phyloP scores from a whole-genome alignment of 805 yeast species.

The Nakazawaea sp. region DNA sequence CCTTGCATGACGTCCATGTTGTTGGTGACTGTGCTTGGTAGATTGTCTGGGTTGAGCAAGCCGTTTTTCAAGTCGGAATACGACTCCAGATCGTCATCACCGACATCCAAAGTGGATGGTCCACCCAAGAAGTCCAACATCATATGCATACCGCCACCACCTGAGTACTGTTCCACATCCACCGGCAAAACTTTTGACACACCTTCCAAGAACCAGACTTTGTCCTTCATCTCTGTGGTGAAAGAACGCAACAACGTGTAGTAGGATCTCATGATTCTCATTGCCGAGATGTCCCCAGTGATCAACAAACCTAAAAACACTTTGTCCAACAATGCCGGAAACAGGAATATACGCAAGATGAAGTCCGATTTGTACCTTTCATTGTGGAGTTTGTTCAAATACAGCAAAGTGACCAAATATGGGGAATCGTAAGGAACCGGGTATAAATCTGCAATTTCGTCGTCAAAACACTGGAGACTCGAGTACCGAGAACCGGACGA shows the following conservation, averaged over 20 bases:
- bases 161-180: constrained; percentile 85
- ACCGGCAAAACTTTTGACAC: constrained; percentile 83
- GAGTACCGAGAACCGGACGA: constrained; percentile 31
- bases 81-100: constrained; percentile 30
- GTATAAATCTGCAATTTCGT: constrained; percentile 74
- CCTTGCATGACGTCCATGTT: constrained; percentile 45
- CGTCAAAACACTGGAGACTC: constrained; percentile 76
- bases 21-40: constrained; percentile 50
- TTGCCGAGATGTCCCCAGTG: constrained; percentile 81
- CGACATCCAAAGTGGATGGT: constrained; percentile 30
- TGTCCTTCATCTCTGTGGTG: constrained; percentile 81
- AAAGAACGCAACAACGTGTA: constrained; percentile 75
- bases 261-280: constrained; percentile 86
- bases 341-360: constrained; percentile 80
- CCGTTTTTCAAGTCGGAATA: constrained; percentile 29
- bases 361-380: constrained; percentile 83
- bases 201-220: constrained; percentile 92
- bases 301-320: constrained; percentile 69
- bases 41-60: constrained; percentile 44
- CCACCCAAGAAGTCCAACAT: constrained; percentile 85
- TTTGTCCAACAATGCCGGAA: constrained; percentile 87
- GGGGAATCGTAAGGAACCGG: constrained; percentile 84
- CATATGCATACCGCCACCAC: constrained; percentile 91
- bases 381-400: constrained; percentile 73
- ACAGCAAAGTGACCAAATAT: constrained; percentile 80